phyloP scores from a whole-genome alignment of 2,329 filamentous ascomycete species.

The Colletotrichum truncatum region DNA sequence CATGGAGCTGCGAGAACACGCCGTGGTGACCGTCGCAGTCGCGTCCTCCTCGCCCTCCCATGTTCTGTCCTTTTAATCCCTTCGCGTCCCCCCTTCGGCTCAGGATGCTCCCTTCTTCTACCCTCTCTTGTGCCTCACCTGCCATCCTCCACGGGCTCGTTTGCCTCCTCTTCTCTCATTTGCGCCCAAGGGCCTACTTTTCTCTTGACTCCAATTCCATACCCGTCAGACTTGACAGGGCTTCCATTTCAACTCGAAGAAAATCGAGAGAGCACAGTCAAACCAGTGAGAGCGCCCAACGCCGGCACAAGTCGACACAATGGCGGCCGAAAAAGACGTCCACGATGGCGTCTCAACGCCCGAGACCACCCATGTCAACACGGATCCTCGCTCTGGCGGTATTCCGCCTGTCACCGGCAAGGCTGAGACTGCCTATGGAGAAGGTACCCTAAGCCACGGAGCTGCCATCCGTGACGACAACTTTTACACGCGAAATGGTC shows the following conservation, averaged over 20 bases:
- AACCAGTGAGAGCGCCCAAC: neutral
- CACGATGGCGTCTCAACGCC: conserved; percentile 24
- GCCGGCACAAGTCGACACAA: neutral
- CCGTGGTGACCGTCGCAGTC: neutral
- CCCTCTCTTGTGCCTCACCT: conserved; percentile 4
- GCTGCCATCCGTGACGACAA: conserved; percentile 5
- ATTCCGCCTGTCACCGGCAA: neutral
- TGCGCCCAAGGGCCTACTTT: neutral
- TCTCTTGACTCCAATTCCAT: neutral
- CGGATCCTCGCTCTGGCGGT: neutral
- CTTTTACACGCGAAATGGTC: conserved; percentile 34
- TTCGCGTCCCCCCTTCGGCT: conserved; percentile 4
- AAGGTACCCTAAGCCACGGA: neutral
- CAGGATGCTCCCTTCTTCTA: neutral
- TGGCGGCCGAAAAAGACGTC: conserved; percentile 21
- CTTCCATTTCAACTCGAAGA: too few relatives aligned
- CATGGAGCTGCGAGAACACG: neutral
- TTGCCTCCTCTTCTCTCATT: neutral
- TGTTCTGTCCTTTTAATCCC: conserved; percentile 17
- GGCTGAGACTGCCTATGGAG: neutral
- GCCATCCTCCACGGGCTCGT: neutral
- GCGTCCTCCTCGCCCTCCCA: neutral
- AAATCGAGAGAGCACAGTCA: too few relatives aligned
- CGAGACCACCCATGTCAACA: conserved; percentile 19
- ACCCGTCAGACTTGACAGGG: neutral